phyloP scores from a whole-genome alignment of 2,329 filamentous ascomycete genomes.

The Exophiala calicioides region DNA sequence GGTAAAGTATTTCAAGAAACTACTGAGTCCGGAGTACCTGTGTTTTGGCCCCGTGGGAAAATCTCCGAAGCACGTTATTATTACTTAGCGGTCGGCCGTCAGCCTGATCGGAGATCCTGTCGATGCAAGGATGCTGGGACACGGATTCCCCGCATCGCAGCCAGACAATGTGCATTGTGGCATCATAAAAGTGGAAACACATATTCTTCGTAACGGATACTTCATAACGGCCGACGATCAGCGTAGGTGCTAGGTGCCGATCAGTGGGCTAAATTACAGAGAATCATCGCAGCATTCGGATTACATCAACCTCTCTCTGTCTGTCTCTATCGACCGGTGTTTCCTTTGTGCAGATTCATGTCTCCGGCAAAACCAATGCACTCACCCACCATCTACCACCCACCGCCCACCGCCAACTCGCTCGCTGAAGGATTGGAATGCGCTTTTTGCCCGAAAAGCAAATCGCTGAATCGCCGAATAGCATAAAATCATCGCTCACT shows the following conservation, averaged over 20 bases:
- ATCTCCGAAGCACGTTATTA: background rate
- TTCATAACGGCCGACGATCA: background rate
- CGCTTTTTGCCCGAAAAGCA: constrained; percentile 17
- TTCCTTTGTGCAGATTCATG: constrained; percentile 15
- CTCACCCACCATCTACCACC: constrained; percentile 12
- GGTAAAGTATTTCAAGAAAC: no score
- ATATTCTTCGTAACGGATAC: no score
- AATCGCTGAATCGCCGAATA: constrained; percentile 18
- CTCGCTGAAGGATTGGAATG: constrained; percentile 29
- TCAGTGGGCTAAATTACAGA: no score
- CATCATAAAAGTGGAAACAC: no score
- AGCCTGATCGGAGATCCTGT: background rate
- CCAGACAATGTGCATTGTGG: background rate
- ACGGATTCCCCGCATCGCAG: background rate
- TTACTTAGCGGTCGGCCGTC: no score
- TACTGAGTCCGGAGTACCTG: no score
- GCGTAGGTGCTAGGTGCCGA: no score
- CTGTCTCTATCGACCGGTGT: no score
- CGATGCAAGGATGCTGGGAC: background rate
- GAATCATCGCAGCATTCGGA: background rate
- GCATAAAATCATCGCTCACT: constrained; percentile 27
- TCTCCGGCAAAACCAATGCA: constrained; percentile 9
- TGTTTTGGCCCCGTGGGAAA: no score
- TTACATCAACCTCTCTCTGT: constrained; percentile 14
- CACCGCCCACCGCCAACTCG: no score